A percentile compares a stretch with the other conserved stretches of the same genome.
These are phyloP conservation scores for Ascosphaera pollenicola DNA, from an alignment of 2,329 filamentous ascomycete species.

Conservation along the genomic window DNA sequence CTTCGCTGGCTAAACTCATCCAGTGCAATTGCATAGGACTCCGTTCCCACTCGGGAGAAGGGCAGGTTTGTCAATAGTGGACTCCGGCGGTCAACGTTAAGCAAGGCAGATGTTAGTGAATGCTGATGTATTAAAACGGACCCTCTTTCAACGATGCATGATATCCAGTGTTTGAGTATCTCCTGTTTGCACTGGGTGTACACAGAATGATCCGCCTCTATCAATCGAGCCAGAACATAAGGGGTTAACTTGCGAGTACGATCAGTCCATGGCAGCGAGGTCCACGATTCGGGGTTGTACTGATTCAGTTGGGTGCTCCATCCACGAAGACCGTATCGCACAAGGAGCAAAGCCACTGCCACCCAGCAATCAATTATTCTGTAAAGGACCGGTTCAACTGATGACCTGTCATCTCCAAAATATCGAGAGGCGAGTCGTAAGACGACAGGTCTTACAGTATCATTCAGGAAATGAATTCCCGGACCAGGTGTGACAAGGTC, in stretches of 20 bases:
- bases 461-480: conserved; percentile 15
- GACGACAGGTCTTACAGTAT: conserved; percentile 26
- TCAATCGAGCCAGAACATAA: conserved; percentile 23
- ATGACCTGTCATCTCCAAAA: conserved; percentile 34
- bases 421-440: conserved; percentile 35
- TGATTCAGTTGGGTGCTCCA: conserved; percentile 35
- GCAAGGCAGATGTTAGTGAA: conserved; percentile 29
- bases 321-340: conserved; percentile 23
- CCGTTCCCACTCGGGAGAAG: conserved; percentile 23
- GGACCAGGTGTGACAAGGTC: conserved; percentile 8
- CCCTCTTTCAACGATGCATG: conserved; percentile 34
- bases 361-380: conserved; percentile 34
- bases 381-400: conserved; percentile 31
- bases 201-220: conserved; percentile 19
- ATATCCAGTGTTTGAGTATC: conserved; percentile 31
- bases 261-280: conserved; percentile 21
- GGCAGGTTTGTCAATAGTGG: conserved; percentile 34
- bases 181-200: conserved; percentile 24
- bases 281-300: conserved; percentile 30
- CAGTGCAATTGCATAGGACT: conserved; percentile 25
- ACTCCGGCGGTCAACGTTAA: conserved; percentile 25
- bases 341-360: conserved; percentile 23
- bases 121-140: conserved; percentile 40
- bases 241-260: conserved; percentile 26
- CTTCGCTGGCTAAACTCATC: conserved; percentile 32